Evolutionary conservation across 768 basidiomycete species (phyloP), one percentile per base, ranked within the genome.

Genomic region (Kwoniella botswanensis): DNA sequence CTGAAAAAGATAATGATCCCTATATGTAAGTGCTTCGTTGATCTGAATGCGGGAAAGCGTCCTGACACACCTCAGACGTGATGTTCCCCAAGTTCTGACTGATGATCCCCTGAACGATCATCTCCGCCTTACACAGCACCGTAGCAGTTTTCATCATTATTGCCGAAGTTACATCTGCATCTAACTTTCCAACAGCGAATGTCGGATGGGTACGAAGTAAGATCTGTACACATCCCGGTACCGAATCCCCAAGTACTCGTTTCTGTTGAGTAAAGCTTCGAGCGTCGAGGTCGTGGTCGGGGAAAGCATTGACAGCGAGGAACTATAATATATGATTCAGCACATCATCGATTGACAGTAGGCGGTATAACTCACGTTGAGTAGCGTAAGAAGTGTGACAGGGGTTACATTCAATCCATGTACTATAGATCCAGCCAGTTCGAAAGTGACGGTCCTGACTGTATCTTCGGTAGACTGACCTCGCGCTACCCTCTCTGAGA

Each of bases 61-160:
- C 2, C 18, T 50, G 18, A 57, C 58, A 42, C 35, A 73, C 66
- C 63, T 76, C 74, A 7, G 44, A 10, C 15, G 65, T 64, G 17
- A 74, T 55, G 7, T 58, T 63, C 12, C 15, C 9, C 35, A 77
- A 57, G 21, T 18, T 58, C 22, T 68, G 50, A 59, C 58, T 55
- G 10, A 77, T 64, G 2, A 50, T 65, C 1, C 76, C 76, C 18
- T 67, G 54, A 5, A 35, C n/a, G 7, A 26, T n/a, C 42, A 26
- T 63, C 13, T 78, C 79, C 13, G 75, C 71, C 18, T 46, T 58
- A 24, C 77, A 68, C 17, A 78, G 54, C 10, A 80, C 62, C 4
- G 52, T 52, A 18, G 70, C 72, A 26, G 74, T 70, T 17, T 57
- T n/a, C 11, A 41, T 10, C 24, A 67, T 55, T 35, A 72, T 67